phyloP scores from a whole-genome alignment of 202 grass and related monocot genomes.

The Carex arenaria region DNA sequence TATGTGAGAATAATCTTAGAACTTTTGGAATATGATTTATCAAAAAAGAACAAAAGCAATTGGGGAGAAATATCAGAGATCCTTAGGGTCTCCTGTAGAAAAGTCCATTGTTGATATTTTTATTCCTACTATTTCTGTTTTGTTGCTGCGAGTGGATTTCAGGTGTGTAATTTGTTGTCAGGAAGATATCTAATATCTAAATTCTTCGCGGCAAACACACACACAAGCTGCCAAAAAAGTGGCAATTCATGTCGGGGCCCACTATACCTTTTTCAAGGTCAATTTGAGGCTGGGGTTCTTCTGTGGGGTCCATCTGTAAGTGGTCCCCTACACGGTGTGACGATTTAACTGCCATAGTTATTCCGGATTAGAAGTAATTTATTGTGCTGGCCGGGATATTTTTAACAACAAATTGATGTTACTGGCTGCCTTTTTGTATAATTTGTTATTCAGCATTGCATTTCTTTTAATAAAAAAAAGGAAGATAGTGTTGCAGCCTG shows the following conservation, averaged over 20 bases:
- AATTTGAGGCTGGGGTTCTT: neutral
- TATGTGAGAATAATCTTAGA: neutral
- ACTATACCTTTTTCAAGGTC: neutral
- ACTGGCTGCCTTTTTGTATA: neutral
- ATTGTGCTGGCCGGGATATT: neutral
- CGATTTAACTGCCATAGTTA: neutral
- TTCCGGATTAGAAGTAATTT: neutral
- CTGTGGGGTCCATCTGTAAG: neutral
- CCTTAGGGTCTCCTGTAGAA: neutral
- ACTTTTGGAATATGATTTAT: neutral
- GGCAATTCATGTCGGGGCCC: neutral
- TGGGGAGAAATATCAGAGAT: neutral
- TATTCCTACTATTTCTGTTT: neutral
- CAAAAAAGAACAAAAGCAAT: no score
- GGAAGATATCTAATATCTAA: neutral
- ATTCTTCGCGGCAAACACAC: neutral
- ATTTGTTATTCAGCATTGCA: neutral
- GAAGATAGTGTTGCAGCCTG: neutral
- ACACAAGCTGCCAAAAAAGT: neutral
- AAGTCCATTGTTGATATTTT: neutral
- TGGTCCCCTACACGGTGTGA: neutral
- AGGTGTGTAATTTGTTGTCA: constrained; percentile 11
- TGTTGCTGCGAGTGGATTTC: neutral
- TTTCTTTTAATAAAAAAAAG: neutral
- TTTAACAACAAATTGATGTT: neutral